phyloP scores from a whole-genome alignment of 2,329 filamentous ascomycete genomes.

The Aspergillus sp. region DNA sequence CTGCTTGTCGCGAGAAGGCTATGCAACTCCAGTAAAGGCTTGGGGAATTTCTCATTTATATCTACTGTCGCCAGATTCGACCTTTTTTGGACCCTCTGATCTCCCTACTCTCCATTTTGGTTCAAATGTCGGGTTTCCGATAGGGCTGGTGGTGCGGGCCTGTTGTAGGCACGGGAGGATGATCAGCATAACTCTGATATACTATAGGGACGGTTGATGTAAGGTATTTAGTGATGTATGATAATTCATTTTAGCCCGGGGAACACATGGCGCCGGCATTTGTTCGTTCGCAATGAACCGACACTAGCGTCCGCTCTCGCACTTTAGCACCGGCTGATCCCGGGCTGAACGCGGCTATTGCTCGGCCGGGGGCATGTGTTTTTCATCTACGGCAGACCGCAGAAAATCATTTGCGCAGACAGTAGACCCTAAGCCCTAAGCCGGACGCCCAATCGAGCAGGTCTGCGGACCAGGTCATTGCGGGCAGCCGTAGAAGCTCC shows the following conservation, averaged over 20 bases:
- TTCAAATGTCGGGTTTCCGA: neutral
- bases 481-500: conserved; percentile 19
- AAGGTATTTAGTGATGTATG: conserved; percentile 18
- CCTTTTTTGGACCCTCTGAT: conserved; percentile 9
- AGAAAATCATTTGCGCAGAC: neutral
- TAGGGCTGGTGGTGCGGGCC: conserved; percentile 5
- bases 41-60: conserved; percentile 4
- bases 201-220: conserved; percentile 17
- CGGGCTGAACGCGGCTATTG: neutral
- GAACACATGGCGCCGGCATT: conserved; percentile 3
- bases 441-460: conserved; percentile 24
- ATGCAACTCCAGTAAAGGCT: conserved; percentile 38
- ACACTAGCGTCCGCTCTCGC: conserved; percentile 4
- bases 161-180: conserved; percentile 13
- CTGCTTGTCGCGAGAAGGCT: conserved; percentile 80
- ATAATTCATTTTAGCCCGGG: conserved; percentile 15
- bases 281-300: conserved; percentile 1
- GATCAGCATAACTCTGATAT: conserved; percentile 14
- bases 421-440: conserved; percentile 19
- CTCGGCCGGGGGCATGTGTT: neutral
- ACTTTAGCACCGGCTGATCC: conserved; percentile 1
- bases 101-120: neutral
- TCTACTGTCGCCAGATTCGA: conserved; percentile 2
- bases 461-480: conserved; percentile 17
- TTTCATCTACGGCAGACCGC: neutral